A percentile compares a stretch with the other conserved stretches of the same genome.
Evolutionary conservation across 129 eudicot genomes (phyloP).

Genomic region (Scalesia atractyloides): DNA sequence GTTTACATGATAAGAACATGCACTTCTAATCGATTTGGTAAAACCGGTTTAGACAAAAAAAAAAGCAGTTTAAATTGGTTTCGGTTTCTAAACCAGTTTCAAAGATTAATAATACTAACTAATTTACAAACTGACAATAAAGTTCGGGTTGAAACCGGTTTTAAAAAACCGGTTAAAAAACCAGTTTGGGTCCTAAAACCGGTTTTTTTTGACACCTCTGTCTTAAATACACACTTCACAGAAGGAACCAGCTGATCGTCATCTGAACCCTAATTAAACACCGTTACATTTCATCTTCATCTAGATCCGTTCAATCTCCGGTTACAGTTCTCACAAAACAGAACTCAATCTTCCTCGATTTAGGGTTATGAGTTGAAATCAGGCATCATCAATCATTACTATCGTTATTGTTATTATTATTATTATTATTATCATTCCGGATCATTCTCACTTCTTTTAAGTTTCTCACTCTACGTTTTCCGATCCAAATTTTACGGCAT

Average conservation of each 20-base stretch:
- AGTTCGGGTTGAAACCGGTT: too few species aligned
- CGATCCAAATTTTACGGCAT: background rate
- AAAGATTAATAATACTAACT: too few species aligned
- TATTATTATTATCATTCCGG: constrained; percentile 15
- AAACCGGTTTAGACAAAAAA: too few species aligned
- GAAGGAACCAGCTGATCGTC: constrained; percentile 22
- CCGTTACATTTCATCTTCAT: background rate
- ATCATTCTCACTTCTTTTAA: constrained; percentile 4
- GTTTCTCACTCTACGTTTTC: background rate
- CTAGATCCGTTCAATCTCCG: background rate
- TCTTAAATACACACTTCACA: too few species aligned
- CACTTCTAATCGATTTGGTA: too few species aligned
- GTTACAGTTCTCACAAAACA: background rate
- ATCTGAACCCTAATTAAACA: constrained; percentile 27
- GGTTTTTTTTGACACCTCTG: too few species aligned
- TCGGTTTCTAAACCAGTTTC: too few species aligned
- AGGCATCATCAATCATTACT: background rate
- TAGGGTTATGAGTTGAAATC: constrained; percentile 21
- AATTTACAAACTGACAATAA: too few species aligned
- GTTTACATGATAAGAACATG: too few species aligned
- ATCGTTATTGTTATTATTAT: constrained; percentile 11
- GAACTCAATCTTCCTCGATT: constrained; percentile 14
- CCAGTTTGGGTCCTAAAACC: too few species aligned
- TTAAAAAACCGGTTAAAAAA: too few species aligned
- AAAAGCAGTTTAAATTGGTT: too few species aligned